phyloP scores from a whole-genome alignment of 768 basidiomycete genomes.

The Wakefieldia striispora region DNA sequence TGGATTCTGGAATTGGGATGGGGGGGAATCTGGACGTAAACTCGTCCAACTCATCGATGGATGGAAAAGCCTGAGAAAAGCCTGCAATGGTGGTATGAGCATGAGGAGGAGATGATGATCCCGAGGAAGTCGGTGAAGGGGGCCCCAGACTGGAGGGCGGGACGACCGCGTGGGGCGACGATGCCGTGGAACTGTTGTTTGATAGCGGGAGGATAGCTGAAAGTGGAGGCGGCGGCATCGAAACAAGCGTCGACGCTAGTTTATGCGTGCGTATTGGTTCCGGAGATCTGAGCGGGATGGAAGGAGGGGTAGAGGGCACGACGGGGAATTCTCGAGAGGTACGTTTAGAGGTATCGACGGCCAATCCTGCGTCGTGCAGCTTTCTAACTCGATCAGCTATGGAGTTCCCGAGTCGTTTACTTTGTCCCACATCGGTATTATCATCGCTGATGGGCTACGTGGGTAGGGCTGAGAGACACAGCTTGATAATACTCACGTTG shows the following conservation, averaged over 20 bases:
- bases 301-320: conserved; percentile 31
- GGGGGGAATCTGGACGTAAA: conserved; percentile 47
- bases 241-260: conserved; percentile 37
- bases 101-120: conserved; percentile 58
- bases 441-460: conserved; percentile 15
- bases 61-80: conserved; percentile 68
- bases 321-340: conserved; percentile 51
- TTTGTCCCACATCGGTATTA: conserved; percentile 32
- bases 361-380: conserved; percentile 69
- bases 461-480: conserved; percentile 6
- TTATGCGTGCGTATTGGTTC: conserved; percentile 36
- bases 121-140: conserved; percentile 70
- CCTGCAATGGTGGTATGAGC: conserved; percentile 45
- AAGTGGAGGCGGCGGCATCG: conserved; percentile 23
- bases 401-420: conserved; percentile 53
- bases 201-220: conserved; percentile 18
- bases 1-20: conserved; percentile 42
- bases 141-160: conserved; percentile 71
- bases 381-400: conserved; percentile 83
- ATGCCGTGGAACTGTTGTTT: conserved; percentile 32
- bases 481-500: conserved; percentile 25
- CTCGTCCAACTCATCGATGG: conserved; percentile 75
- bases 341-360: conserved; percentile 55
- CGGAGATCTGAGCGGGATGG: conserved; percentile 29
- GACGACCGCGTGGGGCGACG: conserved; percentile 65